A percentile compares a stretch with the other conserved stretches of the same genome.
Evolutionary conservation across 2,329 filamentous ascomycete species (phyloP).

Genomic region (Peltaster fructicola): DNA sequence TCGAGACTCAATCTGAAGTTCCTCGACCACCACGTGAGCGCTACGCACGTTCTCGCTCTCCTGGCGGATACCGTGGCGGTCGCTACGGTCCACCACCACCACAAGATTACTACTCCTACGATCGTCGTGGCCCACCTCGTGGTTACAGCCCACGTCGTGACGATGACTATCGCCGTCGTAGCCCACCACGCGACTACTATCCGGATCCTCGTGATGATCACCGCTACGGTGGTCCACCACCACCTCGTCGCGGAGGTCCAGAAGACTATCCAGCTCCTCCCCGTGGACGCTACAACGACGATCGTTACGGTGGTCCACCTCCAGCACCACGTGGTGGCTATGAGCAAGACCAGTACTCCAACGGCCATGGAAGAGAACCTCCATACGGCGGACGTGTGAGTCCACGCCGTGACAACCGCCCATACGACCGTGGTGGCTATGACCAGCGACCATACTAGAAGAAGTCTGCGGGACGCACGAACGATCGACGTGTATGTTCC

Average conservation of each 20-base stretch:
- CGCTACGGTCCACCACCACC: conserved; percentile 38
- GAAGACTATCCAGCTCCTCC: conserved; percentile 56
- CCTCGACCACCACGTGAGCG: conserved; percentile 39
- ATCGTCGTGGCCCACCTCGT: conserved; percentile 62
- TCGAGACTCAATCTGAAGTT: conserved; percentile 57
- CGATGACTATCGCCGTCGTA: conserved; percentile 77
- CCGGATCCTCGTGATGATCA: conserved; percentile 62
- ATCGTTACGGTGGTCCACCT: conserved; percentile 41
- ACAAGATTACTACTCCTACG: conserved; percentile 60
- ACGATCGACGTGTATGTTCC: too few species aligned
- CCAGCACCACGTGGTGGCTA: conserved; percentile 25
- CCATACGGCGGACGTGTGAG: conserved; percentile 35
- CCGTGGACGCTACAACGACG: conserved; percentile 48
- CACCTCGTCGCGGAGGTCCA: conserved; percentile 40
- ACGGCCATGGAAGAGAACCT: conserved; percentile 35
- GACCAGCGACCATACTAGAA: conserved; percentile 14
- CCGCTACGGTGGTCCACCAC: conserved; percentile 40
- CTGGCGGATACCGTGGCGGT: conserved; percentile 46
- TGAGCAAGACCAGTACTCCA: conserved; percentile 42
- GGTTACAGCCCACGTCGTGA: conserved; percentile 73
- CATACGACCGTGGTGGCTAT: conserved; percentile 14
- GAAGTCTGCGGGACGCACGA: too few species aligned
- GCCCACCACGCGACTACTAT: conserved; percentile 74
- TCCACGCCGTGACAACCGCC: conserved; percentile 25
- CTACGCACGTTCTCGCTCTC: conserved; percentile 63